Base-by-base conservation (phyloP, 208 protist genomes). In the Leishmania gerbilli region DNA sequence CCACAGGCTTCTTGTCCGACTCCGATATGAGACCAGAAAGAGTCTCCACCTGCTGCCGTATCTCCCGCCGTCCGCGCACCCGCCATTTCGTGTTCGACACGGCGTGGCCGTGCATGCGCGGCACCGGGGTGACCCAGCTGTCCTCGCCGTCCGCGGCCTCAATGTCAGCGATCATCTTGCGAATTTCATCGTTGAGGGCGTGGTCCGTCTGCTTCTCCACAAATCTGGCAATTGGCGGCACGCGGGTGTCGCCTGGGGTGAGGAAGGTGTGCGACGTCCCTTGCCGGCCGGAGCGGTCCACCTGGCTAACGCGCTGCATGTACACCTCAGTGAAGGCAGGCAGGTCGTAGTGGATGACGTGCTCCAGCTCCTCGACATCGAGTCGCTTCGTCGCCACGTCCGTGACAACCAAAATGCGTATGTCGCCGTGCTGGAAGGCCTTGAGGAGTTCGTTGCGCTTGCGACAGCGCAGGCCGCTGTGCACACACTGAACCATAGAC, bases 311-410 rank as follows among this genome's bases (percentile, higher is more conserved):
- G 69, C 99, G 92, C 79, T 99, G 99, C 49, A 99, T 94, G 88
- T 99, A 99, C 56, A 98, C 94, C 47, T 99, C 98, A 53, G 99
- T 97, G 83, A 92, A 88, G 15, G 79, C 84, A 24, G 99, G 98
- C 37, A 99, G 87, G 83, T 99, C 98, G 83, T 98, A 99, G 85
- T 99, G 98, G 24, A 99, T 95, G 49, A 99, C 98, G 83, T 99
- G 96, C 74, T 85, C 79, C 21, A 99, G 92, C 58, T 98, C 91
- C 13, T 96, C 93, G 69, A 99, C 97, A 81, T 99, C 98, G 0
- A 99, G 87, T 4, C 96, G 97, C 64, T 97, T 92, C 45, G 92
- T 91, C n/a, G 94, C 98, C 7, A 99, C 95, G 84, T 99, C 99
- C 21, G 98, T 99, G 34, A 94, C 98, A 64, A 99, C 94, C 19